Evolutionary conservation across 2,329 filamentous ascomycete species (phyloP).

Genomic region (Colletotrichum godetiae): DNA sequence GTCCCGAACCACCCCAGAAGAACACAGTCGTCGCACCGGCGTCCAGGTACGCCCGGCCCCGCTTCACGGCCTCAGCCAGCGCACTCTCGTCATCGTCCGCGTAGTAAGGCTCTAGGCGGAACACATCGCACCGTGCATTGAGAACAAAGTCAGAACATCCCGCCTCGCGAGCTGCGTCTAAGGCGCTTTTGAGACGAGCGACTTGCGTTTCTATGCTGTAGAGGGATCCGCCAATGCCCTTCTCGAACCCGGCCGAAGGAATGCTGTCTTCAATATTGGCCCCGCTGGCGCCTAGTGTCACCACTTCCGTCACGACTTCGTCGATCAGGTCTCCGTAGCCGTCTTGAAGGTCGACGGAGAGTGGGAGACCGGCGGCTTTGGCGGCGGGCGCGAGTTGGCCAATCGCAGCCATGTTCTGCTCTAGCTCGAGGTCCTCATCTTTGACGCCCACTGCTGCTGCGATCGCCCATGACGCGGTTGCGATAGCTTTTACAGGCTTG

Average conservation of each 20-base stretch:
- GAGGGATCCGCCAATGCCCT: constrained; percentile 47
- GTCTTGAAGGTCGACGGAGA: constrained; percentile 71
- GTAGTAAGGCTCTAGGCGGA: constrained; percentile 48
- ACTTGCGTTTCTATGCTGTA: constrained; percentile 57
- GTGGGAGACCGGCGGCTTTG: constrained; percentile 53
- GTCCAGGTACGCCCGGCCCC: constrained; percentile 67
- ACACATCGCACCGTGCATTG: constrained; percentile 68
- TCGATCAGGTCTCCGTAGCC: constrained; percentile 63
- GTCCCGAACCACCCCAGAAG: constrained; percentile 64
- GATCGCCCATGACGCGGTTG: constrained; percentile 63
- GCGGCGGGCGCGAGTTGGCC: constrained; percentile 56
- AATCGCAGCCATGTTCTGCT: constrained; percentile 62
- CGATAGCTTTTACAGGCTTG: constrained; percentile 55
- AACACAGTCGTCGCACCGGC: constrained; percentile 70
- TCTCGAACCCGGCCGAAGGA: constrained; percentile 47
- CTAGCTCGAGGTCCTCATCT: constrained; percentile 61
- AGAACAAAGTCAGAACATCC: constrained; percentile 67
- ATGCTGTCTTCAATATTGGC: constrained; percentile 69
- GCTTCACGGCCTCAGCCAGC: constrained; percentile 60
- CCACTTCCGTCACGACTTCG: constrained; percentile 55
- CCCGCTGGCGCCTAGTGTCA: constrained; percentile 65
- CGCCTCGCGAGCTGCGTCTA: constrained; percentile 54
- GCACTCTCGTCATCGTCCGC: constrained; percentile 45
- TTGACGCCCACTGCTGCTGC: constrained; percentile 56
- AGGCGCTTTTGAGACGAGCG: constrained; percentile 54